phyloP scores from a whole-genome alignment of 306 rosid genomes.

The Notholithocarpus densiflorus region DNA sequence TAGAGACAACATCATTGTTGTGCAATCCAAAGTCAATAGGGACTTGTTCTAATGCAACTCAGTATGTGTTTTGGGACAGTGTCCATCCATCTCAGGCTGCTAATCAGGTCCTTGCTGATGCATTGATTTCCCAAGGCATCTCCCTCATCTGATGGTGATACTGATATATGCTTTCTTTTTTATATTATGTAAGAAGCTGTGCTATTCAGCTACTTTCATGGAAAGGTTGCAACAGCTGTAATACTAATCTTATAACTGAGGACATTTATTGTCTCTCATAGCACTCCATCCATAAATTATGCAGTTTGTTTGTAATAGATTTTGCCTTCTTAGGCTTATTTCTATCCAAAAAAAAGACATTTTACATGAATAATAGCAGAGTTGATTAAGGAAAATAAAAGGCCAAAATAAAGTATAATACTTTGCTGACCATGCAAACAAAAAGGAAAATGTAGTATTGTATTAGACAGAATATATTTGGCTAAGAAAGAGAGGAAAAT shows the following conservation, averaged over 20 bases:
- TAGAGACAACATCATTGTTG: conserved; percentile 64
- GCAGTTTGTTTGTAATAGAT: conserved; percentile 17
- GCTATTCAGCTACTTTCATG: background rate
- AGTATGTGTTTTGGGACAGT: conserved; percentile 92
- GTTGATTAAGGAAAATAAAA: background rate
- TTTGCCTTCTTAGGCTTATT: background rate
- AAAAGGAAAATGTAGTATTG: background rate
- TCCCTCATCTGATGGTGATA: conserved; percentile 53
- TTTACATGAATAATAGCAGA: background rate
- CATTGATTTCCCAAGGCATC: conserved; percentile 63
- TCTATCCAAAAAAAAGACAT: background rate
- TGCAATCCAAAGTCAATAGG: conserved; percentile 79
- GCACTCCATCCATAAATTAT: background rate
- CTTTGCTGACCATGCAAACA: background rate
- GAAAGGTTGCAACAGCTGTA: conserved; percentile 26
- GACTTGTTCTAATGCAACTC: conserved; percentile 85
- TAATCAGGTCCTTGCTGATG: conserved; percentile 81
- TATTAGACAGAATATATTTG: background rate
- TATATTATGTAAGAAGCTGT: background rate
- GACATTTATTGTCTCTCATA: conserved; percentile 5
- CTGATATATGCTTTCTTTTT: conserved; percentile 9
- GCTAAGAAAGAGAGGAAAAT: too few species aligned
- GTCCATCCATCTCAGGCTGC: conserved; percentile 95
- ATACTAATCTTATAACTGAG: conserved; percentile 13
- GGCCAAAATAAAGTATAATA: background rate